Conservation (phyloP, 2,329 filamentous ascomycete species). For the Colletotrichum salicis region DNA sequence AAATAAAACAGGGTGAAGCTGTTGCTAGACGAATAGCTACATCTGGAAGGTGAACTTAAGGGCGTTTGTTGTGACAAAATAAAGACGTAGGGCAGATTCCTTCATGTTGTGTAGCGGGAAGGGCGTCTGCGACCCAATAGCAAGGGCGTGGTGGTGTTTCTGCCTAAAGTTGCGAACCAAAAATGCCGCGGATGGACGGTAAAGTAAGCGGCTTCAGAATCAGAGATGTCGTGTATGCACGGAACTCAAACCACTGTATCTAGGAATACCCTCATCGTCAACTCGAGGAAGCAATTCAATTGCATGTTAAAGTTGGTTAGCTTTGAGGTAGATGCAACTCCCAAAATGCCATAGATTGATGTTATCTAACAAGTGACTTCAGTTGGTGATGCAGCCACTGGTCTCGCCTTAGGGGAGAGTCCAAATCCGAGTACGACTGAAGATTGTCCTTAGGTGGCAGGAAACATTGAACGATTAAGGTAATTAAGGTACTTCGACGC, state of each 20-base stretch:
- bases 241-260: neutral
- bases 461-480: neutral
- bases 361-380: neutral
- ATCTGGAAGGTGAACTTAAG: neutral
- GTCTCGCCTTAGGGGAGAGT: no score
- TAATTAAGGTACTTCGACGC: neutral
- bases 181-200: neutral
- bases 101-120: neutral
- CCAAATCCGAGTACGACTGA: no score
- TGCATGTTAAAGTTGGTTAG: no score
- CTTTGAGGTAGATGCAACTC: no score
- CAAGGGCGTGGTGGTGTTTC: neutral
- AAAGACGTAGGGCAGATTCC: neutral
- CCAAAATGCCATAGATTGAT: no score
- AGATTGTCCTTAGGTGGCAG: neutral
- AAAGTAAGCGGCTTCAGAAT: neutral
- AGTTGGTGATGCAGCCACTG: neutral
- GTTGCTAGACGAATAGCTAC: neutral
- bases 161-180: neutral
- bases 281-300: no score
- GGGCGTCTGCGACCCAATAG: neutral
- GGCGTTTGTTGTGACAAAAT: neutral
- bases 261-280: neutral
- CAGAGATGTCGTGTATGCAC: neutral
- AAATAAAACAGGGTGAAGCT: neutral